phyloP scores from a whole-genome alignment of 768 basidiomycete genomes.

The Suillus lakei region DNA sequence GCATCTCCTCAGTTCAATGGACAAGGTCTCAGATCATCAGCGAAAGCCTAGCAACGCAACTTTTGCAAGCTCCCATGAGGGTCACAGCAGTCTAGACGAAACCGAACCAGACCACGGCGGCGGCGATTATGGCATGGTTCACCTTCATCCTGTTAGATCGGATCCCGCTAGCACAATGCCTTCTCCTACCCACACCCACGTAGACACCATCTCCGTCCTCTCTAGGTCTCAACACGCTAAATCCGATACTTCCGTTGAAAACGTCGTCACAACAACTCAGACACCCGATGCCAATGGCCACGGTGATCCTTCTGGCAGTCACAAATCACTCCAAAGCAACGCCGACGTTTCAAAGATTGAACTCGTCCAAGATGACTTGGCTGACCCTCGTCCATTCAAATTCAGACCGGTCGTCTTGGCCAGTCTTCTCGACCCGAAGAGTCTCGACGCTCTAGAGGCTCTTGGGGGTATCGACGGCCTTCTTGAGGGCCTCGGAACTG shows the following conservation, averaged over 20 bases:
- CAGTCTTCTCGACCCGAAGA: conserved; percentile 89
- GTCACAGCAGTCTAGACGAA: conserved; percentile 42
- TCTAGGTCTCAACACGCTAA: conserved; percentile 26
- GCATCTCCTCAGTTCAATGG: conserved; percentile 48
- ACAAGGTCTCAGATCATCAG: conserved; percentile 42
- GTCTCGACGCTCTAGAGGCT: conserved; percentile 59
- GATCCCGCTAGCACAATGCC: conserved; percentile 39
- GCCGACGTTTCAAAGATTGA: conserved; percentile 26
- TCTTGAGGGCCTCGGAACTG: conserved; percentile 75
- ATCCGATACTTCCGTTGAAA: conserved; percentile 12
- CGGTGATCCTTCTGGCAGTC: conserved; percentile 11
- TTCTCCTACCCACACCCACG: conserved; percentile 43
- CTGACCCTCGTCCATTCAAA: conserved; percentile 72
- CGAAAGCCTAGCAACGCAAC: conserved; percentile 67
- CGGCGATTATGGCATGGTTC: conserved; percentile 29
- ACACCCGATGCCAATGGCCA: not conserved
- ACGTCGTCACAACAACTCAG: conserved; percentile 10
- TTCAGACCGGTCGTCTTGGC: conserved; percentile 81
- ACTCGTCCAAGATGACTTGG: conserved; percentile 42
- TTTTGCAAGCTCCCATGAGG: conserved; percentile 47
- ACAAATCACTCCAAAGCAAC: conserved; percentile 28
- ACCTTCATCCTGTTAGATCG: conserved; percentile 40
- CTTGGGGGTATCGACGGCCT: conserved; percentile 77
- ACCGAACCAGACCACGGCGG: conserved; percentile 54
- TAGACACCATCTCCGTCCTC: conserved; percentile 40